phyloP scores from a whole-genome alignment of 495 filamentous ascomycete genomes.

The Tuber microsphaerosporum region DNA sequence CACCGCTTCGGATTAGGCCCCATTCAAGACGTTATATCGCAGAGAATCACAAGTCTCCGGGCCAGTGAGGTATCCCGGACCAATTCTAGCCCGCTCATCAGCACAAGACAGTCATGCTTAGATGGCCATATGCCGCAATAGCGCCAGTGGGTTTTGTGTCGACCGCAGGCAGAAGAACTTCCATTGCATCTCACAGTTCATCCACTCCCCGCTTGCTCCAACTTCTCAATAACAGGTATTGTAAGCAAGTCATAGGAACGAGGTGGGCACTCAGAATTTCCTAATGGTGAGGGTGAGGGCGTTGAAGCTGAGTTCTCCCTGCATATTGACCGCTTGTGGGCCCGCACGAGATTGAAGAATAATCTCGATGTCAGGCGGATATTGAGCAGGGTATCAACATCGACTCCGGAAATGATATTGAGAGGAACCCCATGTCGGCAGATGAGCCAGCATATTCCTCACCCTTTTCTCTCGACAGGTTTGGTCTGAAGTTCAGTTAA shows the following conservation, averaged over 20 bases:
- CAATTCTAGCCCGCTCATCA: background rate
- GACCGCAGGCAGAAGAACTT: background rate
- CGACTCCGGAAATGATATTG: no score
- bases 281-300: background rate
- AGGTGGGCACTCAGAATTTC: no score
- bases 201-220: no score
- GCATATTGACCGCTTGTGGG: background rate
- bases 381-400: background rate
- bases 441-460: background rate
- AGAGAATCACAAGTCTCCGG: background rate
- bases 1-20: background rate
- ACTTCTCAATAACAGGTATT: no score
- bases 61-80: background rate
- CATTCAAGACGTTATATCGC: background rate
- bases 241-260: background rate
- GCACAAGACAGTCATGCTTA: background rate
- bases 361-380: background rate
- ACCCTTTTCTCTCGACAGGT: background rate
- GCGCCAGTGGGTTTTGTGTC: background rate
- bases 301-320: background rate
- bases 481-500: background rate
- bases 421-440: background rate
- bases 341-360: background rate
- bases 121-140: background rate
- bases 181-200: no score